Evolutionary conservation across 176 grass and related monocot genomes (phyloP).

Genomic region (Dactylis glomerata): DNA sequence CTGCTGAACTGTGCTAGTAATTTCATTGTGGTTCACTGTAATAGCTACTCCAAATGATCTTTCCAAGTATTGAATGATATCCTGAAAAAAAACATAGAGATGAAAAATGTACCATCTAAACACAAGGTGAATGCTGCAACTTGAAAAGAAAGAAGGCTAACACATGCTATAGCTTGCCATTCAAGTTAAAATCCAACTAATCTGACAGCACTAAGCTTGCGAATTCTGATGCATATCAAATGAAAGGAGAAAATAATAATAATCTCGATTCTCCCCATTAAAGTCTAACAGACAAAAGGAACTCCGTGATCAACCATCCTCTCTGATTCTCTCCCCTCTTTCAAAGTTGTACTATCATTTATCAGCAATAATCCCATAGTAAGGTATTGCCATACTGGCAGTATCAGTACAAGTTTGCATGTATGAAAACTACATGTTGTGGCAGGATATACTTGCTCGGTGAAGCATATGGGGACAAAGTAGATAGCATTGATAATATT

Average conservation of each 20-base stretch:
- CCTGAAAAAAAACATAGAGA: slow-evolving; percentile 50
- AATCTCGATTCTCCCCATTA: background rate
- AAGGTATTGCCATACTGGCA: background rate
- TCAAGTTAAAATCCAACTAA: slow-evolving; percentile 11
- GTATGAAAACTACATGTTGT: background rate
- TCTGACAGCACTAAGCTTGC: background rate
- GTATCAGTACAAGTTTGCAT: background rate
- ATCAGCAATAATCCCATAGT: background rate
- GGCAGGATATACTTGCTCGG: background rate
- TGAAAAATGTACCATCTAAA: background rate
- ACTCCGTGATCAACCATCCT: slow-evolving; percentile 6
- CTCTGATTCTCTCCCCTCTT: background rate
- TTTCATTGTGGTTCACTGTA: slow-evolving; percentile 59
- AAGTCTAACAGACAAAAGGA: slow-evolving; percentile 7
- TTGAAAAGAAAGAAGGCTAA: slow-evolving; percentile 19
- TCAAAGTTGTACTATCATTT: background rate
- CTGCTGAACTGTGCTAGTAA: slow-evolving; percentile 54
- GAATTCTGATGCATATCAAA: background rate
- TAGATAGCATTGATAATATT: background rate
- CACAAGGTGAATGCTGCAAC: background rate
- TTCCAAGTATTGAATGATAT: slow-evolving; percentile 96
- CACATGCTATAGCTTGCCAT: background rate
- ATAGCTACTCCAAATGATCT: slow-evolving; percentile 84
- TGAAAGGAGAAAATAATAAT: background rate
- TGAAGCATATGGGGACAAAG: slow-evolving; percentile 14